A percentile compares a stretch with the other conserved stretches of the same genome.
phyloP scores from a whole-genome alignment of 2,329 filamentous ascomycete genomes.

The Fusarium cicatricum region DNA sequence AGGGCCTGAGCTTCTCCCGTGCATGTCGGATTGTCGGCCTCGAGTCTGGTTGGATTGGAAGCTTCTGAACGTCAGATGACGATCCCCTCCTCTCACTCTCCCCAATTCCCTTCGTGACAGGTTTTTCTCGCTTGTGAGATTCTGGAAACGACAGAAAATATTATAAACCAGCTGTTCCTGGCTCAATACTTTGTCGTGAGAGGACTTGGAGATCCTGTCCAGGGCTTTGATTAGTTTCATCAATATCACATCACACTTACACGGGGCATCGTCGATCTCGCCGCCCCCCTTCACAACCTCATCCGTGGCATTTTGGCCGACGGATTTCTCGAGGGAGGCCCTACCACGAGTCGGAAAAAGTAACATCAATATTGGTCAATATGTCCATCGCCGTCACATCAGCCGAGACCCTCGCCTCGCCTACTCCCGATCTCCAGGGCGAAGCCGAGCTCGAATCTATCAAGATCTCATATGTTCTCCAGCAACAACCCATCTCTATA shows the following conservation, averaged over 20 bases:
- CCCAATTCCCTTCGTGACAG: constrained; percentile 16
- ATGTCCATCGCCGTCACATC: constrained; percentile 44
- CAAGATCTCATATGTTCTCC: constrained; percentile 33
- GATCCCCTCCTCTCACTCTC: constrained; percentile 34
- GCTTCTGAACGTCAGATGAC: constrained; percentile 37
- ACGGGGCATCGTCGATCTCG: constrained; percentile 1
- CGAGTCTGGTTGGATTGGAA: constrained; percentile 22
- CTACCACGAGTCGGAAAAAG: background rate
- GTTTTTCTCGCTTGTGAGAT: background rate
- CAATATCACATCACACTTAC: constrained; percentile 31
- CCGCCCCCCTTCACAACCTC: constrained; percentile 8
- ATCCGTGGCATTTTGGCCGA: constrained; percentile 28
- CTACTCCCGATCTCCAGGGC: constrained; percentile 30
- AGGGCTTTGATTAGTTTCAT: constrained; percentile 11
- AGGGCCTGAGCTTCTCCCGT: background rate
- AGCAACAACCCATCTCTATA: constrained; percentile 60
- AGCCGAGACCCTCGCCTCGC: constrained; percentile 37
- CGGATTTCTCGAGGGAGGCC: background rate
- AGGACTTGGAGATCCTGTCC: background rate
- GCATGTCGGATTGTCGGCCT: constrained; percentile 14
- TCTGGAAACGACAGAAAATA: background rate
- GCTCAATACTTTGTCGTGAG: background rate
- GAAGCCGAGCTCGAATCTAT: constrained; percentile 35
- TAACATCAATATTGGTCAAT: background rate
- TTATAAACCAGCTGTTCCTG: constrained; percentile 4